Conservation (phyloP, 768 basidiomycete species). For the Psilocybe cyanescens region DNA sequence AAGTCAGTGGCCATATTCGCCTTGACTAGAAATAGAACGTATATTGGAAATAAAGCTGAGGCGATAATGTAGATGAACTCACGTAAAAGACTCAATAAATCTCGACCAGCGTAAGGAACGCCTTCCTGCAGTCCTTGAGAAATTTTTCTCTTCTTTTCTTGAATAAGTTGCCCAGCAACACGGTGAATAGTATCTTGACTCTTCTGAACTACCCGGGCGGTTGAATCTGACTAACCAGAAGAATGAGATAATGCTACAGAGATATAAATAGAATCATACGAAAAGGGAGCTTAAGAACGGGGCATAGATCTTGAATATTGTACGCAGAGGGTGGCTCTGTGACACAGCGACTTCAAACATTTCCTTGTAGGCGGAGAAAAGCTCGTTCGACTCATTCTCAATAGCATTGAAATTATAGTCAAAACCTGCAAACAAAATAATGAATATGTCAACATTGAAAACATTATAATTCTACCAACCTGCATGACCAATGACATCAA, state of each 20-base stretch:
- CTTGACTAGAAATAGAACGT: constrained; percentile 57
- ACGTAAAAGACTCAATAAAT: constrained; percentile 81
- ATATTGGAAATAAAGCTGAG: background rate
- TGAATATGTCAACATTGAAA: background rate
- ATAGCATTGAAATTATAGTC: constrained; percentile 88
- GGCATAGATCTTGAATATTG: constrained; percentile 57
- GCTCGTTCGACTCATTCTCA: constrained; percentile 75
- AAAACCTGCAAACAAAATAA: constrained; percentile 57
- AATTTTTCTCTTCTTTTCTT: constrained; percentile 79
- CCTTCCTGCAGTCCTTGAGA: constrained; percentile 59
- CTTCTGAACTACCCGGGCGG: constrained; percentile 49
- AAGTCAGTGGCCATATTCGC: constrained; percentile 79
- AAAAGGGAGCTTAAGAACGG: constrained; percentile 59
- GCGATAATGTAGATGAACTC: constrained; percentile 30
- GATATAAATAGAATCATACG: constrained; percentile 43
- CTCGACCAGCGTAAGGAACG: constrained; percentile 60
- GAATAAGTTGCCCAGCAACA: constrained; percentile 75
- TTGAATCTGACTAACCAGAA: constrained; percentile 53
- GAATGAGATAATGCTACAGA: background rate
- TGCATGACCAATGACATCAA: constrained; percentile 92
- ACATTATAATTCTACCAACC: constrained; percentile 43
- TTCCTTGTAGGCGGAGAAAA: constrained; percentile 81
- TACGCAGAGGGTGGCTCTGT: constrained; percentile 48
- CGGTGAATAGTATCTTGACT: constrained; percentile 67
- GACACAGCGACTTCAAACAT: constrained; percentile 81